Percentiles rank a stretch among this genome's conserved stretches.
Evolutionary conservation across 2,329 filamentous ascomycete genomes (phyloP).

Genomic region (Trichoderma gracile): DNA sequence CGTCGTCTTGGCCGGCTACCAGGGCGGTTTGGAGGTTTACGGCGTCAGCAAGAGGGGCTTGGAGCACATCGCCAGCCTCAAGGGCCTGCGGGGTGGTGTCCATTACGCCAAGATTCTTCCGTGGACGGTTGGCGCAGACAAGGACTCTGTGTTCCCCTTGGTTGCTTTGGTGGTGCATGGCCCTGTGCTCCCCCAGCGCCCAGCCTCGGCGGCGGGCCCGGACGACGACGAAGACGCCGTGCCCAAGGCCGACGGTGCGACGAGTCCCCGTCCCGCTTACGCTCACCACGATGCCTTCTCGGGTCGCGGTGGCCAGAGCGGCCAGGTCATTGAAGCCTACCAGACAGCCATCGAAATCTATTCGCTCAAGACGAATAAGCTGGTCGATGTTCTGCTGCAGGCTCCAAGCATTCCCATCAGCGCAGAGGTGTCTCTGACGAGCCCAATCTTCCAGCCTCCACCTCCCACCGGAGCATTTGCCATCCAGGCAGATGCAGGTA

Average conservation of each 20-base stretch:
- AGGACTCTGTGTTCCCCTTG: conserved; percentile 64
- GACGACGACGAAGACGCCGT: conserved; percentile 42
- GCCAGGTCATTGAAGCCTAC: conserved; percentile 59
- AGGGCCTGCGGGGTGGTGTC: conserved; percentile 77
- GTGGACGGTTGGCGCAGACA: conserved; percentile 59
- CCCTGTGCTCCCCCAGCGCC: conserved; percentile 56
- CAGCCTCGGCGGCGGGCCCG: conserved; percentile 37
- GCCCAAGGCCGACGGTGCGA: conserved; percentile 46
- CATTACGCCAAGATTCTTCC: conserved; percentile 80
- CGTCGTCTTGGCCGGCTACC: conserved; percentile 73
- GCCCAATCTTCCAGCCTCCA: conserved; percentile 68
- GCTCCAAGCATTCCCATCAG: conserved; percentile 63
- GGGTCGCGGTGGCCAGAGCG: conserved; percentile 38
- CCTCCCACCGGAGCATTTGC: conserved; percentile 70
- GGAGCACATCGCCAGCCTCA: conserved; percentile 68
- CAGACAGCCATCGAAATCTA: conserved; percentile 90
- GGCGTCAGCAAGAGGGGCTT: conserved; percentile 70
- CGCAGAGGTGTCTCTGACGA: conserved; percentile 55
- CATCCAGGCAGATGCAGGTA: conserved; percentile 71
- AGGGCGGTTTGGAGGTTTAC: conserved; percentile 77
- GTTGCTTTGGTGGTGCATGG: conserved; percentile 81
- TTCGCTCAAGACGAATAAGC: conserved; percentile 73
- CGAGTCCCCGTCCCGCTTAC: conserved; percentile 45
- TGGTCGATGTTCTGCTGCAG: conserved; percentile 71
- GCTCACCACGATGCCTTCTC: conserved; percentile 42